Base-by-base conservation (phyloP, 2,329 filamentous ascomycete species). In the Apiospora marii region DNA sequence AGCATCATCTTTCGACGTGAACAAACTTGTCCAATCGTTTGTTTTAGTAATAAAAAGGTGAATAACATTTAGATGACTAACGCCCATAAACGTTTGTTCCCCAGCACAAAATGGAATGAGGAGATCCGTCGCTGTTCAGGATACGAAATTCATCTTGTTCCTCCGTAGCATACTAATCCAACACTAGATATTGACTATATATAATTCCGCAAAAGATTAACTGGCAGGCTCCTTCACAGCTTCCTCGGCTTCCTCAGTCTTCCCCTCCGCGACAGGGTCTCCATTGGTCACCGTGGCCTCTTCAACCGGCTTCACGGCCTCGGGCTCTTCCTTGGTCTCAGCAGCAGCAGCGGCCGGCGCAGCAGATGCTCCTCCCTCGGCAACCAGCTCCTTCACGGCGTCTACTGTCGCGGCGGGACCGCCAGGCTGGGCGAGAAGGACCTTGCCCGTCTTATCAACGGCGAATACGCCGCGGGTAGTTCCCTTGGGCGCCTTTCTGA, bases 401-500 rank as follows among this genome's bases (percentile, higher is more conserved):
- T 93, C 90, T 41, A 96, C 88, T 6, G 96, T 98, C 13, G 88
- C 91, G 73, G 90, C 91, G 12, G 96, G 95, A 46, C 93, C 90
- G 73, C 95, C 96, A 0, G 92, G 83, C 84, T 96, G 89, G 48
- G 91, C 88, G 27, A 93, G 89, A 49, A 97, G 87, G 30, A 97
- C 90, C 82, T 95, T 95, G 73, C 95, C 95, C 34, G 87, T 81
- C 86, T 96, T 97, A 82, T 93, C 89, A 71, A 98, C 87, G 69
- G 94, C 93, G 78, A 98, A 97, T 51, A 98, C 94, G 76, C 96
- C 96, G 75, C 96, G 91, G 69, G 89, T 90, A 22, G 94, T 97
- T 74, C 94, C 92, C 83, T 91, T 93, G 67, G 93, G 92, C 10
- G 87, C 82, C 86, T 98, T 98, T 85, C 95, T 95, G 76, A 98